Base-by-base conservation (phyloP, 2,329 filamentous ascomycete species). In the Colletotrichum brevisporum region DNA sequence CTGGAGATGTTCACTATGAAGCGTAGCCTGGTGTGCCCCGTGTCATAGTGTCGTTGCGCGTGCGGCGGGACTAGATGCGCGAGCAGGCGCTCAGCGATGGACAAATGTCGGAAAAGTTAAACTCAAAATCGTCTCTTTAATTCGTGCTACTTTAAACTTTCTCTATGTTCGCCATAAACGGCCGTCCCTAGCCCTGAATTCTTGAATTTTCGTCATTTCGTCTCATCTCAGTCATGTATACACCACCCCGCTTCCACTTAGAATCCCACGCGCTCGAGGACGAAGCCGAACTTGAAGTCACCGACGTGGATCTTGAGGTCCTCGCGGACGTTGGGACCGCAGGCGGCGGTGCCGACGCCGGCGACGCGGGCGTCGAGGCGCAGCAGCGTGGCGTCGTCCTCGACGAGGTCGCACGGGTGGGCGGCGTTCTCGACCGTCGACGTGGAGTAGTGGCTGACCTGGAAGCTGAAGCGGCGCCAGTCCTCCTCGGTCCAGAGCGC, bases 381-480 rank as follows among this genome's bases (percentile, higher is more conserved):
- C 47, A 86, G 71, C 43, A 84, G 73, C 5, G 79, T 80, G 0
- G 80, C 82, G 63, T 85, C 82, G 72, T 86, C 82, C 69, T 83
- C 83, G 3, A 80, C 80, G 62, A 94, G 77, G 75, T 93, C 89
- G 71, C 88, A 83, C 1, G 91, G 91, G 76, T 94, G 91, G 51
- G 80, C 84, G 3, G 90, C 90, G 2, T 82, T 82, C 54, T 89
- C 85, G 31, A 93, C 78, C 56, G 84, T 86, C 43, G 78, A 75
- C 26, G 84, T 81, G 18, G 83, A 82, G 74, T 90, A 88, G 69
- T 86, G 85, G 9, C 84, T 84, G 0, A 85, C 88, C 58, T 84
- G 83, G 79, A 91, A 93, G 75, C 82, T 86, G 71, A 88, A 87
- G 41, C 75, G 69, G 50, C 72, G 72, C 47, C 70, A 74, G 71